phyloP scores from a whole-genome alignment of 139 green algal genomes.

The Chloropicon primus region DNA sequence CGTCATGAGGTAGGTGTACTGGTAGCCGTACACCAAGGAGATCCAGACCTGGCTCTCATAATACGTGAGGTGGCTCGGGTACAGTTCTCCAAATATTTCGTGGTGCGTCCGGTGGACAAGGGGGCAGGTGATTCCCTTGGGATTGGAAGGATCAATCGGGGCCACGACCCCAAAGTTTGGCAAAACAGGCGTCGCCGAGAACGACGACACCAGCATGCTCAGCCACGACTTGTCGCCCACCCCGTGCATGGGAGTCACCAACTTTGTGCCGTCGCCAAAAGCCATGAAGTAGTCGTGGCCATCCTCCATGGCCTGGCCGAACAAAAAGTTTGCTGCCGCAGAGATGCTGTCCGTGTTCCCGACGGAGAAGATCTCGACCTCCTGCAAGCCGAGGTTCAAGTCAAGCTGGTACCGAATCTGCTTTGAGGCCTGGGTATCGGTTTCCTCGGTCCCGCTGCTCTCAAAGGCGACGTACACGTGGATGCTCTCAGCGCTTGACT shows the following conservation, averaged over 20 bases:
- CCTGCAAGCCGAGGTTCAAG: background rate
- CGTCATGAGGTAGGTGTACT: background rate
- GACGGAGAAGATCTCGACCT: background rate
- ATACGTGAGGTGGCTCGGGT: background rate
- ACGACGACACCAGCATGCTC: background rate
- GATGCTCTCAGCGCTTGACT: background rate
- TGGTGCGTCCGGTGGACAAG: background rate
- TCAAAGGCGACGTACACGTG: background rate
- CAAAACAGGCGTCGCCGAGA: background rate
- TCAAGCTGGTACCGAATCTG: background rate
- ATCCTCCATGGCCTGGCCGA: background rate
- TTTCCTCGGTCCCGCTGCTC: background rate
- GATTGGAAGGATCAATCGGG: background rate
- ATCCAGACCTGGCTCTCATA: background rate
- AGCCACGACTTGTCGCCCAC: background rate
- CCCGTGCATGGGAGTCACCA: background rate
- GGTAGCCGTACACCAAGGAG: background rate
- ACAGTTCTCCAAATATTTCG: background rate
- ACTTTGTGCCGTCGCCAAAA: background rate
- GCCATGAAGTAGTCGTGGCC: background rate
- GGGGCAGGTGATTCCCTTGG: background rate
- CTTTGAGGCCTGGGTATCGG: background rate
- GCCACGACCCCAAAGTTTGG: background rate
- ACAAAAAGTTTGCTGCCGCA: background rate
- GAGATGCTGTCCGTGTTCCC: background rate